These are phyloP conservation scores for Striga hermonthica DNA, from an alignment of 305 asterid species.

Conservation along the genomic window DNA sequence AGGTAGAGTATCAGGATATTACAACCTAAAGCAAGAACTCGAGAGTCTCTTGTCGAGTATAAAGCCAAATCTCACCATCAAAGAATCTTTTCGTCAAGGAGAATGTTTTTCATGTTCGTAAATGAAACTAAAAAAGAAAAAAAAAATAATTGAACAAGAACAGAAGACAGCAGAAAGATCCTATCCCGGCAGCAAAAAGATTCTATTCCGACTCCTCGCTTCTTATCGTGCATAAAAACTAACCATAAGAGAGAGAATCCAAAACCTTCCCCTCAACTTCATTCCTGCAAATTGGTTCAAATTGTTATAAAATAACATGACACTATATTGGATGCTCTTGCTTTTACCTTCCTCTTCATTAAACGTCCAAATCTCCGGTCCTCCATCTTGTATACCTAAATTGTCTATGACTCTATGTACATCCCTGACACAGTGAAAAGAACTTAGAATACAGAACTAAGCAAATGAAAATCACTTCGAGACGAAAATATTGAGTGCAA, in stretches of 20 bases:
- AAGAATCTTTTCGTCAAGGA: conserved; percentile 14
- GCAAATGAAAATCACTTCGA: neutral
- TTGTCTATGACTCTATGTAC: conserved; percentile 26
- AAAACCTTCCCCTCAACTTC: conserved; percentile 14
- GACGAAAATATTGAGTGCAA: no score
- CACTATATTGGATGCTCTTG: conserved; percentile 19
- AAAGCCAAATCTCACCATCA: neutral
- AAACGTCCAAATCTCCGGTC: conserved; percentile 6
- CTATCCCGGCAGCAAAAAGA: neutral
- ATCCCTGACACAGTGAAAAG: conserved; percentile 4
- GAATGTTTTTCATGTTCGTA: neutral
- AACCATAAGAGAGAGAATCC: conserved; percentile 15
- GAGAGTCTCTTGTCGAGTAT: neutral
- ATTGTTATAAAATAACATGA: neutral
- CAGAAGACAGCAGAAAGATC: neutral
- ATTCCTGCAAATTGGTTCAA: conserved; percentile 9
- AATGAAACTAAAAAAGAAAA: no score
- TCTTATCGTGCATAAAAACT: neutral
- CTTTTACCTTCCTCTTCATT: conserved; percentile 19
- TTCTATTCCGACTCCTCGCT: neutral
- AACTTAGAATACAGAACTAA: neutral
- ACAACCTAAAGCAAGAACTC: no score
- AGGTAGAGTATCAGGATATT: no score
- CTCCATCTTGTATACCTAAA: conserved; percentile 14
- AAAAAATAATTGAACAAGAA: neutral